Evolutionary conservation across 1,284 basidiomycete species (phyloP).

Genomic region (Pisolithus thermaeus): DNA sequence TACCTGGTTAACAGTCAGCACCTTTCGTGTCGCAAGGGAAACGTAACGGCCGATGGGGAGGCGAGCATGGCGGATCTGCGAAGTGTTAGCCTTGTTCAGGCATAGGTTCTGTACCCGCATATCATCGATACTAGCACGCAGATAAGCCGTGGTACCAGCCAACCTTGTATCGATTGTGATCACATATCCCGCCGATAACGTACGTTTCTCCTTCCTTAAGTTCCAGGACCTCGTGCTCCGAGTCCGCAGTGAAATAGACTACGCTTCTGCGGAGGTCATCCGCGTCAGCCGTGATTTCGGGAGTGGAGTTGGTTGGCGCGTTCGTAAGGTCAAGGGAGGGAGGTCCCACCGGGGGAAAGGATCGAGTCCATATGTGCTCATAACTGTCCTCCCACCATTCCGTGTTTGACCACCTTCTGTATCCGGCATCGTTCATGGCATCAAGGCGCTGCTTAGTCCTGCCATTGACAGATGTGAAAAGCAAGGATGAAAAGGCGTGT

Average conservation of each 20-base stretch:
- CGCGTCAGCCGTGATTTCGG: neutral
- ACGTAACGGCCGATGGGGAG: conserved; percentile 91
- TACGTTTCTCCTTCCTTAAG: conserved; percentile 85
- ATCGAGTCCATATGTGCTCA: conserved; percentile 55
- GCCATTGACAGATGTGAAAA: conserved; percentile 79
- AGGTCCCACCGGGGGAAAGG: conserved; percentile 2
- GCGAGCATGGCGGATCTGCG: conserved; percentile 79
- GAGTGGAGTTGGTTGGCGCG: conserved; percentile 5
- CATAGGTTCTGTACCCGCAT: conserved; percentile 68
- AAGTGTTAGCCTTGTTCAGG: conserved; percentile 74
- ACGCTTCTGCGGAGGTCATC: conserved; percentile 41
- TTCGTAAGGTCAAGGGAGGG: conserved; percentile 5
- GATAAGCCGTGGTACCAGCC: conserved; percentile 2
- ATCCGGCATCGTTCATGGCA: conserved; percentile 57
- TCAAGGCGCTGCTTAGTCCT: conserved; percentile 67
- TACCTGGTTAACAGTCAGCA: conserved; percentile 92
- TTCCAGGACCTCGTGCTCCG: conserved; percentile 76
- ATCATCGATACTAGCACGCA: neutral
- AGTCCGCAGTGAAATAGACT: conserved; percentile 95
- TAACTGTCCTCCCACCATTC: conserved; percentile 79
- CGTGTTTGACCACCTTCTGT: conserved; percentile 76
- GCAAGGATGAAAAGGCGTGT: conserved; percentile 63
- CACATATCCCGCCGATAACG: conserved; percentile 94
- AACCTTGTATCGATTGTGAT: conserved; percentile 94
- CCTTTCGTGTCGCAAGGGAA: conserved; percentile 83